A percentile compares a stretch with the other conserved stretches of the same genome.
phyloP scores from a whole-genome alignment of 2,329 filamentous ascomycete genomes.

The Ophiosphaerella korrae region DNA sequence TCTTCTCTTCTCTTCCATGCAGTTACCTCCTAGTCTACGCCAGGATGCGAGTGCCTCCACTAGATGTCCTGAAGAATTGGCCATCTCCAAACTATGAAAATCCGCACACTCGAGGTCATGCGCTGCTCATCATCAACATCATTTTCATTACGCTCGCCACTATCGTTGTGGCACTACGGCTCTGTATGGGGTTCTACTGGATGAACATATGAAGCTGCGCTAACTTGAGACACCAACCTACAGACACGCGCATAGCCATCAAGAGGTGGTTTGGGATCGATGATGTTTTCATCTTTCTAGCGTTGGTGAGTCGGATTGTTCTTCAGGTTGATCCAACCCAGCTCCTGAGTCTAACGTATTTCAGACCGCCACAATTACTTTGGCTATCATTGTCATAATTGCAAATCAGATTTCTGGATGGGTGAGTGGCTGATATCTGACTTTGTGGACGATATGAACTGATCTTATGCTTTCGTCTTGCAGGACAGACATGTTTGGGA shows the following conservation, averaged over 20 bases:
- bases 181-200: slow-evolving; percentile 23
- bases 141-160: slow-evolving; percentile 47
- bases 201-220: too few relatives aligned
- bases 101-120: slow-evolving; percentile 47
- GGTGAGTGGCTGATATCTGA: slow-evolving; percentile 15
- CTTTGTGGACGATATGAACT: too few relatives aligned
- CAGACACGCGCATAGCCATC: slow-evolving; percentile 44
- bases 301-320: slow-evolving; percentile 37
- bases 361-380: slow-evolving; percentile 46
- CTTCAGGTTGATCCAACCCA: too few relatives aligned
- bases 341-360: slow-evolving; percentile 3
- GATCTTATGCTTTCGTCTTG: neutral
- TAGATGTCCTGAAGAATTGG: slow-evolving; percentile 41
- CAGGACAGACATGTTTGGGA: slow-evolving; percentile 50
- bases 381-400: slow-evolving; percentile 48
- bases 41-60: slow-evolving; percentile 37
- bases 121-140: slow-evolving; percentile 48
- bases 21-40: neutral
- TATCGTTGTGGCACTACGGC: slow-evolving; percentile 43
- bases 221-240: too few relatives aligned
- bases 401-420: slow-evolving; percentile 50
- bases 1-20: slow-evolving; percentile 5
- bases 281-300: slow-evolving; percentile 49
- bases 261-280: slow-evolving; percentile 52
- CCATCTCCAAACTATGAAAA: slow-evolving; percentile 49